Evolutionary conservation across 805 yeast species (phyloP).

Genomic region (Ogataea wickerhamii): DNA sequence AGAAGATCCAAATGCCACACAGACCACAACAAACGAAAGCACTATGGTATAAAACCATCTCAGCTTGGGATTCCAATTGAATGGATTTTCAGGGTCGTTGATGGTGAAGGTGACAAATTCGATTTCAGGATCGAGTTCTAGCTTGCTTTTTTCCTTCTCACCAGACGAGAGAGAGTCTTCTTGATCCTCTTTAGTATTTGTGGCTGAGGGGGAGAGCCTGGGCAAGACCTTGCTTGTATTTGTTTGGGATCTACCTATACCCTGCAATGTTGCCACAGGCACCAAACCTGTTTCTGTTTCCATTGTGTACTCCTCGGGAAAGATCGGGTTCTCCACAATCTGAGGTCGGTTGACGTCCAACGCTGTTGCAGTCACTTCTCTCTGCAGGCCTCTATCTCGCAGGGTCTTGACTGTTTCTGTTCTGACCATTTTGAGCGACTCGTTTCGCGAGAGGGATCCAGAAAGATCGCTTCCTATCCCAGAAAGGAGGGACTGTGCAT

Average conservation of each 20-base stretch:
- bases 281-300: slow-evolving; percentile 89
- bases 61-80: slow-evolving; percentile 62
- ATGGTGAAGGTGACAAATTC: slow-evolving; percentile 81
- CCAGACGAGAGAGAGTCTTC: slow-evolving; percentile 30
- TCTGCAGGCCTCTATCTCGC: slow-evolving; percentile 56
- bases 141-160: slow-evolving; percentile 20
- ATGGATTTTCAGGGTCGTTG: slow-evolving; percentile 86
- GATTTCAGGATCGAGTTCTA: slow-evolving; percentile 56
- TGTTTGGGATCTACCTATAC: slow-evolving; percentile 51
- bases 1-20: slow-evolving; percentile 92
- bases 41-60: slow-evolving; percentile 68
- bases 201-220: slow-evolving; percentile 18
- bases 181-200: slow-evolving; percentile 15
- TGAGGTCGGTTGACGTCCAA: slow-evolving; percentile 57
- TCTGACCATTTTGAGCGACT: slow-evolving; percentile 40
- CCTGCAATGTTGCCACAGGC: slow-evolving; percentile 67
- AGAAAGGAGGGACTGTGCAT: slow-evolving; percentile 44
- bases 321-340: slow-evolving; percentile 58
- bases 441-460: slow-evolving; percentile 29
- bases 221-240: slow-evolving; percentile 17
- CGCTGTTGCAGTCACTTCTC: slow-evolving; percentile 41
- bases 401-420: slow-evolving; percentile 77
- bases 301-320: slow-evolving; percentile 88
- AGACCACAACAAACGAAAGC: slow-evolving; percentile 69
- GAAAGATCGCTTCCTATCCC: slow-evolving; percentile 23